phyloP scores from a whole-genome alignment of 2,329 filamentous ascomycete species.

The Peltaster fructicola region DNA sequence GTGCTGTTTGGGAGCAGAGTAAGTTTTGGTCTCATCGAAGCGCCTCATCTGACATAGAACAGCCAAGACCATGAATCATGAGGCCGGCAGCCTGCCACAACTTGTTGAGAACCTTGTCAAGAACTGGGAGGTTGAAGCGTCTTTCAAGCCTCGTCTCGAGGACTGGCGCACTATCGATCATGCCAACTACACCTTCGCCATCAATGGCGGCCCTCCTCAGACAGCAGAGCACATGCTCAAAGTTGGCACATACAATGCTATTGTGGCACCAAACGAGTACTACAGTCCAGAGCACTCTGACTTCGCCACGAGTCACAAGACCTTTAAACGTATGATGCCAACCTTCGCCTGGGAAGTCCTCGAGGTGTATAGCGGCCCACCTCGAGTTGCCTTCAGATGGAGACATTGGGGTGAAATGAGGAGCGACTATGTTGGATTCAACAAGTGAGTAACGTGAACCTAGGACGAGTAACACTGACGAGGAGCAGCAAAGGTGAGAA shows the following conservation, averaged over 20 bases:
- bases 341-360: constrained; percentile 54
- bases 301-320: constrained; percentile 49
- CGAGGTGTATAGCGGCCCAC: constrained; percentile 49
- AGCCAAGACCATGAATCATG: constrained; percentile 42
- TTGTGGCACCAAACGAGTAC: constrained; percentile 45
- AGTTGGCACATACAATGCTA: constrained; percentile 52
- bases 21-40: constrained; percentile 11
- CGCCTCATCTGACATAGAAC: constrained; percentile 2
- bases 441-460: constrained; percentile 33
- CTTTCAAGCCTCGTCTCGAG: constrained; percentile 42
- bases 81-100: constrained; percentile 36
- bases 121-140: constrained; percentile 57
- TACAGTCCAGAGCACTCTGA: constrained; percentile 45
- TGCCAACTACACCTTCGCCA: constrained; percentile 41
- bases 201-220: constrained; percentile 42
- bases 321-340: constrained; percentile 57
- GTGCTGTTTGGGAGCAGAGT: constrained; percentile 42
- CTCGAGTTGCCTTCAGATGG: constrained; percentile 46
- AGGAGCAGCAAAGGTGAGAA: constrained; percentile 40
- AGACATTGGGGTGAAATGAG: constrained; percentile 51
- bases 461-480: constrained; percentile 7
- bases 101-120: constrained; percentile 54
- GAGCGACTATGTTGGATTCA: constrained; percentile 46
- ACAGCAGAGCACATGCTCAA: constrained; percentile 46
- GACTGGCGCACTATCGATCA: constrained; percentile 51